phyloP scores from a whole-genome alignment of 176 grass and related monocot species.

The Metroxylon sagu region DNA sequence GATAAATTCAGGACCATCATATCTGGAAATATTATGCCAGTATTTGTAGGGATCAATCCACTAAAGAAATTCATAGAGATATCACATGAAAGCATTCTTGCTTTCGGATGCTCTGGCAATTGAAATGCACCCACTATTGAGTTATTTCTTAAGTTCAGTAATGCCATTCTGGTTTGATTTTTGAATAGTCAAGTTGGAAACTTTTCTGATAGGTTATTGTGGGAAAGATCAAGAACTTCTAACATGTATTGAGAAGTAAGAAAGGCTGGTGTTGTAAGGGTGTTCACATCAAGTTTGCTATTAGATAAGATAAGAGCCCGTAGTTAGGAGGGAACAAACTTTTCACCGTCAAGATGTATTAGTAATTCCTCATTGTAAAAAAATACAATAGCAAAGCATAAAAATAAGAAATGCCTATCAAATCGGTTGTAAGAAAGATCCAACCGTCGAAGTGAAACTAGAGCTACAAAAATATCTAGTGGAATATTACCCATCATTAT shows the following conservation, averaged over 20 bases:
- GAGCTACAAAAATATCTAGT: neutral
- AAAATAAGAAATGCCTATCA: conserved; percentile 8
- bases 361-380: conserved; percentile 13
- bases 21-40: conserved; percentile 17
- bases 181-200: conserved; percentile 28
- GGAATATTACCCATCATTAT: conserved; percentile 16
- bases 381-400: neutral
- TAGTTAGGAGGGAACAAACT: conserved; percentile 18
- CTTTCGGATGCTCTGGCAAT: neutral
- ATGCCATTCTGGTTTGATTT: neutral
- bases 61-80: conserved; percentile 7
- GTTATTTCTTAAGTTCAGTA: conserved; percentile 23
- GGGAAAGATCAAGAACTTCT: conserved; percentile 20
- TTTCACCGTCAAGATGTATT: neutral
- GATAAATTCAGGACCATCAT: neutral
- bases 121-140: conserved; percentile 11
- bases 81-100: neutral
- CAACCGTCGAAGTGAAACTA: neutral
- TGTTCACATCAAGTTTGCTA: conserved; percentile 17
- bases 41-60: conserved; percentile 9
- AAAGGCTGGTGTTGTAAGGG: conserved; percentile 17
- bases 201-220: conserved; percentile 14
- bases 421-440: neutral
- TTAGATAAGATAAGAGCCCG: conserved; percentile 6
- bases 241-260: conserved; percentile 12